phyloP scores from a whole-genome alignment of 148 eudicot genomes.

The Rhododendron williamsianum region DNA sequence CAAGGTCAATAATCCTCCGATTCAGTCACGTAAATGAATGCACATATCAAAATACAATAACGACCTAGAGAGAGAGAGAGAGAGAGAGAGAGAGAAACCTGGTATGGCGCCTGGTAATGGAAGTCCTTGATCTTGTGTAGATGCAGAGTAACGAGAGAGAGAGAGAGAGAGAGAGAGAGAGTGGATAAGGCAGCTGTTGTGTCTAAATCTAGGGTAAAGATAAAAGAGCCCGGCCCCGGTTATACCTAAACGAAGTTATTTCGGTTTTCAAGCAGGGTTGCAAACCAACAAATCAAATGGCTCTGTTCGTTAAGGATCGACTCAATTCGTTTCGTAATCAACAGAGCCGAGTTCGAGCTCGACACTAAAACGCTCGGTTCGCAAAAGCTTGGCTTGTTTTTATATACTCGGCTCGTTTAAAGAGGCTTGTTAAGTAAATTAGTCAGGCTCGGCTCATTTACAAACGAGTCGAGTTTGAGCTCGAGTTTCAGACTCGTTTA shows the following conservation, averaged over 20 bases:
- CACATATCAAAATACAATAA: background rate
- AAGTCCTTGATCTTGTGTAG: background rate
- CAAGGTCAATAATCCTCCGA: background rate
- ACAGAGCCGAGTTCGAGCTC: too few relatives aligned
- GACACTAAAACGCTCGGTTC: too few relatives aligned
- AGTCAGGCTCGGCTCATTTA: too few relatives aligned
- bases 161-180: background rate
- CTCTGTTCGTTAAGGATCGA: too few relatives aligned
- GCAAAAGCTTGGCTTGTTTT: too few relatives aligned
- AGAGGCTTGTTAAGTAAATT: too few relatives aligned
- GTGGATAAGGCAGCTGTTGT: background rate
- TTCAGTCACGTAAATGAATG: background rate
- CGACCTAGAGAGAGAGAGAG: background rate
- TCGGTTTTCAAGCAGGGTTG: too few relatives aligned
- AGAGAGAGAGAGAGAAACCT: background rate
- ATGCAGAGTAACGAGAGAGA: background rate
- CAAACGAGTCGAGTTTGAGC: too few relatives aligned
- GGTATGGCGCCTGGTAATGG: background rate
- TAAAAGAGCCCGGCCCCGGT: background rate
- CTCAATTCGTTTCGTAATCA: too few relatives aligned
- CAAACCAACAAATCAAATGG: too few relatives aligned
- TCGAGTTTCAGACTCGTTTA: too few relatives aligned
- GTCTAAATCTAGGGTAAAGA: background rate
- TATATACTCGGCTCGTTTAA: too few relatives aligned
- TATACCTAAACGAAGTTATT: background rate